These are phyloP conservation scores for Talaromyces atroroseus DNA, from an alignment of 2,329 filamentous ascomycete genomes.

Conservation along the genomic window DNA sequence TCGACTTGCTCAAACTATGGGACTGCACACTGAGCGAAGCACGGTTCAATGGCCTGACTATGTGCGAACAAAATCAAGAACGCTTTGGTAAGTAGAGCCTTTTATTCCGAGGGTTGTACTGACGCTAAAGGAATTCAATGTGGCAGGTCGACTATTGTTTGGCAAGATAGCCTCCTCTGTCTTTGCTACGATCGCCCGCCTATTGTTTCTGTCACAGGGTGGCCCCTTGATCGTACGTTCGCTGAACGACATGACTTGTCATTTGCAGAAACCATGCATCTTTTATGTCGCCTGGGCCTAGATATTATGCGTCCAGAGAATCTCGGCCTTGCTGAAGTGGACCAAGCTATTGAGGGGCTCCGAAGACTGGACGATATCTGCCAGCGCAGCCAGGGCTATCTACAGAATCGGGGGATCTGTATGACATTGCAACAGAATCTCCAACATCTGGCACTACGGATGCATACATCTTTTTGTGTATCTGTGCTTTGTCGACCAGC, in stretches of 20 bases:
- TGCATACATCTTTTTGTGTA: conserved; percentile 52
- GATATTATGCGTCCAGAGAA: too few species aligned
- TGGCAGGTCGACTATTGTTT: conserved; percentile 28
- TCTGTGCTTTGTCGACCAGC: conserved; percentile 54
- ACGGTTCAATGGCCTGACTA: background rate
- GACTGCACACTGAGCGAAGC: conserved; percentile 35
- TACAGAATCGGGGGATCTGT: conserved; percentile 41
- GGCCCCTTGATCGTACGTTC: too few species aligned
- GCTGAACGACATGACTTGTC: too few species aligned
- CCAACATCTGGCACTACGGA: conserved; percentile 52
- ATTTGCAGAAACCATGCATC: too few species aligned
- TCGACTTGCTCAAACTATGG: conserved; percentile 29
- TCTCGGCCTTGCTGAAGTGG: too few species aligned
- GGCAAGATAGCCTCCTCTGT: conserved; percentile 32
- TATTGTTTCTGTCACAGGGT: background rate
- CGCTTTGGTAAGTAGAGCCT: background rate
- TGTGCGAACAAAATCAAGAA: conserved; percentile 13
- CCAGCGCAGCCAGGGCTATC: conserved; percentile 35
- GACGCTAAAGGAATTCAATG: background rate
- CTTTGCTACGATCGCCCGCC: conserved; percentile 31
- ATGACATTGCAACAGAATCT: conserved; percentile 42
- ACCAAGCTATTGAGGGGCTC: too few species aligned
- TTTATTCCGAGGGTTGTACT: background rate
- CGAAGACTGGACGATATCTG: too few species aligned
- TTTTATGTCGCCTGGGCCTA: too few species aligned